Evolutionary conservation across 345 rosid species (phyloP), one percentile per base, ranked within the genome.

Genomic region (Trapa bicornis): DNA sequence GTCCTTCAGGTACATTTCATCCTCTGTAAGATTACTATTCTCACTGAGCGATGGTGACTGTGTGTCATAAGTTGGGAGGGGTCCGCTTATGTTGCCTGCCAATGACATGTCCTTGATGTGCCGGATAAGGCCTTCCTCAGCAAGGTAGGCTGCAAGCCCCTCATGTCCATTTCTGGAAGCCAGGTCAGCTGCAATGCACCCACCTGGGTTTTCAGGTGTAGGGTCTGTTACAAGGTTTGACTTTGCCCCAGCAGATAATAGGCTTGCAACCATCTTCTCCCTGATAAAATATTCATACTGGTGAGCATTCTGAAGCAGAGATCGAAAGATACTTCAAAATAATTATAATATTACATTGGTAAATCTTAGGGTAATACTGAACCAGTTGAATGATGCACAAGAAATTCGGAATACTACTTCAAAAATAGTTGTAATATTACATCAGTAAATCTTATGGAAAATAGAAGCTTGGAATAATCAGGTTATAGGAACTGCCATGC

Each of bases 151-250:
- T 32, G 96, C 91, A 76, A 94, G 76, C 70, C 99, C 99, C 0
- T 91, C 96, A 74, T 70, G 85, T 53, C 97, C 97, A 2, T 77
- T 75, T 65, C 22, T 83, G 67, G 85, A 80, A 62, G 99, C 99
- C 61, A 94, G 82, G 82, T 94, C 99, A 71, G 96, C 93, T 37
- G 93, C 83, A 16, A 80, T 81, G 79, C 86, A 81, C 74, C 99
- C 99, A 32, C 81, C 84, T 54, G 91, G 91, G 64, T 85, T 70
- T 53, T 82, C 68, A 69, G 86, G 65, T 33, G 81, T 87, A 32
- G 99, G 87, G 76, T 94, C 97, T 16, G 96, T 89, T 67, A 94
- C 96, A 77, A 83, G 70, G 81, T 85, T 86, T 12, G 99, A 82
- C 74, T 82, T 89, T 35, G 99, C 99, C 70, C 96, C 96, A 2